A percentile compares a stretch with the other conserved stretches of the same genome.
phyloP scores from a whole-genome alignment of 1,284 basidiomycete genomes.

The Vanrija sp. region DNA sequence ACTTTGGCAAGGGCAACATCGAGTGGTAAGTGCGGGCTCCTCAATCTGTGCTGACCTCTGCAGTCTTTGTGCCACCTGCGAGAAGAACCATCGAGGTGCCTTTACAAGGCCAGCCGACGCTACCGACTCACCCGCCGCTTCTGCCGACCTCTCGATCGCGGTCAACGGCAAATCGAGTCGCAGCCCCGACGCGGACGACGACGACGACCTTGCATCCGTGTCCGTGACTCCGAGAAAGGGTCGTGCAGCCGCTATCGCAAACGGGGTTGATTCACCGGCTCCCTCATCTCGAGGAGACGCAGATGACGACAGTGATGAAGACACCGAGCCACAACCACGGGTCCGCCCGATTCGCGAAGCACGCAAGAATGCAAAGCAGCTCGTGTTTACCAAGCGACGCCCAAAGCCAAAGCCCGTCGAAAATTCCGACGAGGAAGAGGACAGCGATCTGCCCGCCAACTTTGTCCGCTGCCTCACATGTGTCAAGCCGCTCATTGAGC shows the following conservation, averaged over 20 bases:
- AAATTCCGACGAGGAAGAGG: slow-evolving; percentile 9
- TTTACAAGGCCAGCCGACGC: slow-evolving; percentile 9
- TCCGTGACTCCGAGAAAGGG: slow-evolving; percentile 7
- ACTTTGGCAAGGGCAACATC: slow-evolving; percentile 39
- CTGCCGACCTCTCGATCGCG: too few relatives aligned
- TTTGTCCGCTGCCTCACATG: slow-evolving; percentile 40
- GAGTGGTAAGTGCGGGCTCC: slow-evolving; percentile 31
- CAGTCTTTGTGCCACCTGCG: slow-evolving; percentile 43
- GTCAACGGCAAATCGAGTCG: background rate
- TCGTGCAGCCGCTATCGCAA: background rate
- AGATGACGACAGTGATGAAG: slow-evolving; percentile 10
- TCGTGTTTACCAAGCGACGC: background rate
- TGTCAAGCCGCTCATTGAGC: slow-evolving; percentile 28
- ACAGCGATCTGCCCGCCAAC: slow-evolving; percentile 22
- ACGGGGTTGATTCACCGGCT: background rate
- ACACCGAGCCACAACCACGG: slow-evolving; percentile 5
- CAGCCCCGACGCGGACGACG: slow-evolving; percentile 6
- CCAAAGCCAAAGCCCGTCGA: background rate
- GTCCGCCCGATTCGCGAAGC: slow-evolving; percentile 19
- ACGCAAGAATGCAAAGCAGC: slow-evolving; percentile 3
- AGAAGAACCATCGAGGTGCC: slow-evolving; percentile 22
- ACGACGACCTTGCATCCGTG: slow-evolving; percentile 2
- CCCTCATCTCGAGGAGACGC: background rate
- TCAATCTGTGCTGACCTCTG: background rate
- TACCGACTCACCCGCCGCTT: too few relatives aligned